Conservation (phyloP, 331 rosid genomes). For the Erythrophleum ivorense region DNA sequence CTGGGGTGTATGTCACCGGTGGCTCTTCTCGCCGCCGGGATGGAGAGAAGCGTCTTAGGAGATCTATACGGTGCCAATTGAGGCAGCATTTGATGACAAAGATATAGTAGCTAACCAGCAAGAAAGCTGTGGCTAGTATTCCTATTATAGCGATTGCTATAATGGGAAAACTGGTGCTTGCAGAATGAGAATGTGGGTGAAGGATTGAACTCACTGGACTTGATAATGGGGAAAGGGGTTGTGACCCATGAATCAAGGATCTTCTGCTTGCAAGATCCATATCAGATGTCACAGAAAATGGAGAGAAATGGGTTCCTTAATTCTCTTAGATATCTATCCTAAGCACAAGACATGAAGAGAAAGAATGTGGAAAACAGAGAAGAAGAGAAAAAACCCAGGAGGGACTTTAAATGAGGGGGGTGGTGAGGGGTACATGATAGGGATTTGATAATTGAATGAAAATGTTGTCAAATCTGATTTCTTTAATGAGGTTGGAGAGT, state of each 20-base stretch:
- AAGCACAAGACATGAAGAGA: slow-evolving; percentile 28
- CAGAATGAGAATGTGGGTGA: slow-evolving; percentile 51
- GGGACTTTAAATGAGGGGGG: slow-evolving; percentile 53
- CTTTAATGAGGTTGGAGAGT: slow-evolving; percentile 44
- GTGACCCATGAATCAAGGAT: background rate
- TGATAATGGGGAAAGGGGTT: slow-evolving; percentile 51
- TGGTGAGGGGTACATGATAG: slow-evolving; percentile 48
- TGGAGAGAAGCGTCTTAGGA: background rate
- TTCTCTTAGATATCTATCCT: slow-evolving; percentile 50
- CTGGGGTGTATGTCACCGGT: background rate
- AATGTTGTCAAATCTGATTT: slow-evolving; percentile 42
- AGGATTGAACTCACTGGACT: slow-evolving; percentile 55
- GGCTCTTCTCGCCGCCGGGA: background rate
- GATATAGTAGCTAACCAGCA: slow-evolving; percentile 87
- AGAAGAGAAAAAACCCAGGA: slow-evolving; percentile 37
- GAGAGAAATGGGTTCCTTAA: slow-evolving; percentile 32
- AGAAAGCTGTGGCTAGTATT: slow-evolving; percentile 87
- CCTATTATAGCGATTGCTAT: slow-evolving; percentile 90
- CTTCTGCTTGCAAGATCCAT: slow-evolving; percentile 58
- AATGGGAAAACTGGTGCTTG: slow-evolving; percentile 75
- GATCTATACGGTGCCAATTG: slow-evolving; percentile 73
- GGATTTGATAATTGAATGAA: slow-evolving; percentile 36
- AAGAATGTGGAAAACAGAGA: slow-evolving; percentile 35
- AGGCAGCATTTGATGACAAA: slow-evolving; percentile 98
- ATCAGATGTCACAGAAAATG: slow-evolving; percentile 28